Base-by-base conservation (phyloP, 129 eudicot species). In the Solidago caesia region DNA sequence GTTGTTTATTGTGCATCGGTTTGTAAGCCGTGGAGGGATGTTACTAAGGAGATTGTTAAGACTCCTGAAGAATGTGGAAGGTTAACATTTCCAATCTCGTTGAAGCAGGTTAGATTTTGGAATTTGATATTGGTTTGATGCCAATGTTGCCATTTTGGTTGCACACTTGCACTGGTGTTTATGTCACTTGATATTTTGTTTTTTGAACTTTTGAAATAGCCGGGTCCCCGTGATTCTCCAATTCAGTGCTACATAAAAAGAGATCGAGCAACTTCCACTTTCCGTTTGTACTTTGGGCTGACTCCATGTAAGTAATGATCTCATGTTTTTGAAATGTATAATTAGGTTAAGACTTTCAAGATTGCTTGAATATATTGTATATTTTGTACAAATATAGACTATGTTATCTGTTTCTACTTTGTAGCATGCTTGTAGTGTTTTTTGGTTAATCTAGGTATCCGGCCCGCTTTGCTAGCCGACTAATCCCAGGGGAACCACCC, bases 31-130 rank as follows among this genome's bases (percentile, higher is more conserved):
- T 92, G 97, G 97, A 92, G 97, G 70, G 89, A 89, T 45, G 59
- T 92, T 49, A 92, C 97, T 0, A 89, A 92, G 80, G 97, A 92
- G 76, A 89, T 89, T 73, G 97, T 92, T 9, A 86, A 87, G 83
- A 87, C 96, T 43, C 97, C 89, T 2, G 96, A 89, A 67, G 87
- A 87, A 82, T 92, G 97, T 84, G 97, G 97, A 81, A 83, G 89
- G 77, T 84, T 92, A 59, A 92, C 97, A 6, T 92, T 92, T 48
- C 97, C 97, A 7, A 92, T 93, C 77, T 93, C 98, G 0, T 80
- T 93, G 71, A 93, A 93, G 73, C 97, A 93, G 92, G 98, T 90
- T 62, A 70, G 46, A 44, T 49, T 77, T 77, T 69, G 66, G 13
- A 70, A 46, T 65, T 53, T 4, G 29, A 0, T 66, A 44, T 27